Base-by-base conservation (phyloP, 2,329 filamentous ascomycete species). In the Venturia effusa region DNA sequence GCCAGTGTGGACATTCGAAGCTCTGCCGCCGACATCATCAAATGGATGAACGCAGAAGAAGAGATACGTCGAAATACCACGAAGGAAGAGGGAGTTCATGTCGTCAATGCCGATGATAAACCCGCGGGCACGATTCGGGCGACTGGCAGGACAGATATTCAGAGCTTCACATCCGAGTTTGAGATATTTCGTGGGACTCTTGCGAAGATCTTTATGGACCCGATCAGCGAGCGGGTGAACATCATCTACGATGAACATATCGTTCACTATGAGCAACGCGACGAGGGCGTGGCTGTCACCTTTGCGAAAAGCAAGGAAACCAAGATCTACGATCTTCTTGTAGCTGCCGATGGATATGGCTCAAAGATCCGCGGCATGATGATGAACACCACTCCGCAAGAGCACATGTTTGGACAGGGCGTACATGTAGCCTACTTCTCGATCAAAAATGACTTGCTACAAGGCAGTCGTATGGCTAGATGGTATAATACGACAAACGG, bases 131-230 rank as follows among this genome's bases (percentile, higher is more conserved):
- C 43, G 66, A 0, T 64, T 70, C 0, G 78, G 79, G 63, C 70
- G 68, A 0, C 62, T 68, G 2, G 70, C 0, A 79, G 77, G 3
- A 71, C 75, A 62, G 77, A 78, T 67, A 74, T 84, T n/a, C 79
- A 74, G 30, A 69, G 72, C 66, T 70, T 83, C 32, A 82, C 80
- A 0, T 80, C 78, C 65, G 84, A 87, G 64, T 84, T 77, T 65
- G 84, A 87, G 72, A 81, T 87, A 60, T 81, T 87, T 77, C 75
- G 84, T 10, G 83, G 81, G 0, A 81, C 84, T 62, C 68, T 87
- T 19, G 61, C 61, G 17, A 55, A 63, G 15, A 57, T 63, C 11
- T 63, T 63, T 1, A 64, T 67, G 3, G 61, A 64, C 32, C 65
- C 57, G 27, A 62, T 67, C 43, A 62, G 67, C 45, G 59, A 69